Evolutionary conservation across 2,329 filamentous ascomycete genomes (phyloP).

Genomic region (Aspergillus sergii): DNA sequence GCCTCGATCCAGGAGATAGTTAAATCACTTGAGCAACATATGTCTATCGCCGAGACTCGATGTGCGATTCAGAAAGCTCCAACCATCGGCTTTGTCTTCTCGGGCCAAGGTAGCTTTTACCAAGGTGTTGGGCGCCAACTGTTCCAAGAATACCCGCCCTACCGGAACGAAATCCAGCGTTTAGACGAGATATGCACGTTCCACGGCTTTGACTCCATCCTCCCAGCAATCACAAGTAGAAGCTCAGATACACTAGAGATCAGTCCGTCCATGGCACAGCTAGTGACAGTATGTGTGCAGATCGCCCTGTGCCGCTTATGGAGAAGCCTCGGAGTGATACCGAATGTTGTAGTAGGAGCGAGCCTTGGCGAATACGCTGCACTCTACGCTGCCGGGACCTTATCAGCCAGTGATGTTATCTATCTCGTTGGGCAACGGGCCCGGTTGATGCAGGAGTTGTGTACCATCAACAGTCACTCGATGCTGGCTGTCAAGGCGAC

Average conservation of each 20-base stretch:
- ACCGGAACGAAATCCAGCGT: constrained; percentile 25
- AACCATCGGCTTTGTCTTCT: constrained; percentile 40
- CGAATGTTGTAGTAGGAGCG: constrained; percentile 58
- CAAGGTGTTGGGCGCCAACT: constrained; percentile 31
- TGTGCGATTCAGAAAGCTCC: not conserved
- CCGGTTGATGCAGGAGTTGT: constrained; percentile 65
- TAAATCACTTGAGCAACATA: constrained; percentile 53
- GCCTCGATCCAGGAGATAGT: not conserved
- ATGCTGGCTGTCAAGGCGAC: constrained; percentile 62
- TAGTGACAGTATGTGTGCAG: constrained; percentile 40
- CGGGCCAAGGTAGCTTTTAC: constrained; percentile 37
- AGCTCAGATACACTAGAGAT: constrained; percentile 6
- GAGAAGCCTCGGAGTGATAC: constrained; percentile 31
- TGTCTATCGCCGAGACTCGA: constrained; percentile 42
- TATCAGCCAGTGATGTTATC: constrained; percentile 46
- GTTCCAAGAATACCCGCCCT: constrained; percentile 26
- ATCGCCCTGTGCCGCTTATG: constrained; percentile 43
- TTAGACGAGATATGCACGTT: constrained; percentile 25
- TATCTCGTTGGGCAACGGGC: constrained; percentile 72
- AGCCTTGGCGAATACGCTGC: constrained; percentile 45
- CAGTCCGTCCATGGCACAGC: constrained; percentile 32
- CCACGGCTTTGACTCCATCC: constrained; percentile 30
- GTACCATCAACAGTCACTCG: constrained; percentile 66
- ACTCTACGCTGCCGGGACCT: constrained; percentile 34
- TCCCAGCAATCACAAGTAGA: constrained; percentile 17